A percentile compares a stretch with the other conserved stretches of the same genome.
Evolutionary conservation across 2,329 filamentous ascomycete species (phyloP).

Genomic region (Nothopassalora personata): DNA sequence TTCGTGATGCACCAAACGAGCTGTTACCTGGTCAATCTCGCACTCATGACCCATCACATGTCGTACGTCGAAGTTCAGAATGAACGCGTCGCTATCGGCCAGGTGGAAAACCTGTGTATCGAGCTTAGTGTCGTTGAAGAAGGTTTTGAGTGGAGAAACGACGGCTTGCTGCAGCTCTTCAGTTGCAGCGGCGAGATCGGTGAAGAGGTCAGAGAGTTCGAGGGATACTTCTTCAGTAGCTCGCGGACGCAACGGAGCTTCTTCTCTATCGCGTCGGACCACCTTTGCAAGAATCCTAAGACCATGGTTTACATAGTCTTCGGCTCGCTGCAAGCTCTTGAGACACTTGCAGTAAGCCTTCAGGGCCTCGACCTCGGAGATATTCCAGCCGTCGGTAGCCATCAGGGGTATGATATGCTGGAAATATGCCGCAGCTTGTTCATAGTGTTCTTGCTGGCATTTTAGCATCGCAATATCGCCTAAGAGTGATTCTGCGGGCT

Average conservation of each 20-base stretch:
- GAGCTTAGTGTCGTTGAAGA: conserved; percentile 66
- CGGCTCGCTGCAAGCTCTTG: conserved; percentile 65
- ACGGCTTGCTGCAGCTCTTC: conserved; percentile 55
- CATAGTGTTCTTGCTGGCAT: conserved; percentile 63
- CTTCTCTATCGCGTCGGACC: conserved; percentile 31
- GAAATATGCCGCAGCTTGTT: conserved; percentile 70
- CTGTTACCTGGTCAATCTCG: conserved; percentile 57
- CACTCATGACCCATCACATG: conserved; percentile 70
- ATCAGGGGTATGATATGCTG: conserved; percentile 73
- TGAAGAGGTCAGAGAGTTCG: conserved; percentile 29
- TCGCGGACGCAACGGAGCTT: background rate
- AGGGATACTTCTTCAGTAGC: conserved; percentile 33
- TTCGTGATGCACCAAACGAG: conserved; percentile 56
- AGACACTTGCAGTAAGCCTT: conserved; percentile 81
- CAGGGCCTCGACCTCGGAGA: conserved; percentile 76
- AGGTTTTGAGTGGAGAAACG: conserved; percentile 62
- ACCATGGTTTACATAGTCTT: conserved; percentile 73
- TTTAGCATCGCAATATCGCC: conserved; percentile 84
- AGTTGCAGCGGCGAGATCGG: conserved; percentile 45
- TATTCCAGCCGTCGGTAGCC: conserved; percentile 69
- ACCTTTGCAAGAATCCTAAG: conserved; percentile 69
- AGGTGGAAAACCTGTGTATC: conserved; percentile 65
- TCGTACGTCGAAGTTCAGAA: conserved; percentile 60
- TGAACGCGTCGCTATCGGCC: conserved; percentile 68
- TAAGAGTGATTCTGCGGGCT: conserved; percentile 71